These are phyloP conservation scores for Rehmannia glutinosa DNA, from an alignment of 257 asterid genomes.

Conservation along the genomic window DNA sequence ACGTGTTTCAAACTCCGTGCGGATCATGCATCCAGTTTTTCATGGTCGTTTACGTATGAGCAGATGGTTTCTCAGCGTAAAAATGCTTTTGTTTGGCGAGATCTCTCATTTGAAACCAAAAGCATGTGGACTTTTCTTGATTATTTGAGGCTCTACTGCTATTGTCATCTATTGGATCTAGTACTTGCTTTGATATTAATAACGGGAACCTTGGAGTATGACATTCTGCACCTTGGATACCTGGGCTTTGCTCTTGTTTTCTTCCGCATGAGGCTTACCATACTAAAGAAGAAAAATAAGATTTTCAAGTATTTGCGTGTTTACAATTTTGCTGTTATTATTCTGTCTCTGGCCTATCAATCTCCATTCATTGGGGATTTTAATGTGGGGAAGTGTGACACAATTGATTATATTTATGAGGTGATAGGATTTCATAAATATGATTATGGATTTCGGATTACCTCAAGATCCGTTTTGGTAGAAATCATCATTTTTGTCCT, in stretches of 20 bases:
- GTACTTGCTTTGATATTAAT: slow-evolving; percentile 86
- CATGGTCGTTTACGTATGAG: slow-evolving; percentile 75
- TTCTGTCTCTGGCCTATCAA: slow-evolving; percentile 95
- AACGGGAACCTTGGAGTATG: slow-evolving; percentile 95
- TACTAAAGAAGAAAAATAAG: slow-evolving; percentile 88
- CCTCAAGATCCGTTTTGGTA: slow-evolving; percentile 96
- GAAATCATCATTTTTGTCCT: slow-evolving; percentile 88
- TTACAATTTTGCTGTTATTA: slow-evolving; percentile 88
- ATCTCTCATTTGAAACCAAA: slow-evolving; percentile 93
- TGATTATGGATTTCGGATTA: slow-evolving; percentile 94
- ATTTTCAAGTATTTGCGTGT: slow-evolving; percentile 80
- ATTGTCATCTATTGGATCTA: slow-evolving; percentile 94
- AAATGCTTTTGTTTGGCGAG: slow-evolving; percentile 92
- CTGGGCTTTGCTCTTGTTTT: slow-evolving; percentile 89
- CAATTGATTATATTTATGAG: slow-evolving; percentile 87
- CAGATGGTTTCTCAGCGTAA: slow-evolving; percentile 85
- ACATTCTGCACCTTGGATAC: slow-evolving; percentile 96
- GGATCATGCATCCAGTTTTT: slow-evolving; percentile 63
- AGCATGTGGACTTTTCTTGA: slow-evolving; percentile 98
- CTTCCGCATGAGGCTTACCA: slow-evolving; percentile 91
- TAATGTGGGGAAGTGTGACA: slow-evolving; percentile 76
- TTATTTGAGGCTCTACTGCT: slow-evolving; percentile 95
- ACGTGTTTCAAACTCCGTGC: slow-evolving; percentile 93
- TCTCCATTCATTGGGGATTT: slow-evolving; percentile 88
- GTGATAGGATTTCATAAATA: slow-evolving; percentile 93